phyloP scores from a whole-genome alignment of 345 rosid genomes.

The Leavenworthia alabamica region DNA sequence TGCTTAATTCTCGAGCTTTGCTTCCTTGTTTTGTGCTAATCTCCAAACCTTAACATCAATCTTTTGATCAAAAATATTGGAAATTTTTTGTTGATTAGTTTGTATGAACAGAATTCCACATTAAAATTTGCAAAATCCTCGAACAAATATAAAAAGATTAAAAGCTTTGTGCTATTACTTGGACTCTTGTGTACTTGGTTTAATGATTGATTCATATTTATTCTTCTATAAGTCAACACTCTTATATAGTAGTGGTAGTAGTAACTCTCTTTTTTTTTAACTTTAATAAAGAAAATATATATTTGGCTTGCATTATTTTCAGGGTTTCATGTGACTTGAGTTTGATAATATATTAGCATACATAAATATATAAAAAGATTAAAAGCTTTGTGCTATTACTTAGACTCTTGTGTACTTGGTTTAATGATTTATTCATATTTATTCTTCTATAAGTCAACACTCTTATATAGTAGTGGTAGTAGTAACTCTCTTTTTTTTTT shows the following conservation, averaged over 20 bases:
- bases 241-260: not conserved
- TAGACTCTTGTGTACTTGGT: not conserved
- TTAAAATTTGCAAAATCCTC: not conserved
- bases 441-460: too few species aligned
- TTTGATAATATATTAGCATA: not conserved
- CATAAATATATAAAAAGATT: not conserved
- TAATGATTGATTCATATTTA: too few species aligned
- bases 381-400: not conserved
- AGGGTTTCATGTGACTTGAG: not conserved
- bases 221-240: too few species aligned
- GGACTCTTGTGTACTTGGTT: not conserved
- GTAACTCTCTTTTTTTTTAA: too few species aligned
- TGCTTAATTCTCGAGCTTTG: constrained; percentile 81
- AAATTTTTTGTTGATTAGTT: not conserved
- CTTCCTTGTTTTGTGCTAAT: constrained; percentile 90
- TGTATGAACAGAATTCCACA: not conserved
- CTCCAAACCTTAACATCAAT: constrained; percentile 50
- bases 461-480: not conserved
- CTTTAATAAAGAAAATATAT: not conserved
- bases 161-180: not conserved
- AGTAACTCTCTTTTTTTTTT: too few species aligned
- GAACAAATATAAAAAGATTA: not conserved
- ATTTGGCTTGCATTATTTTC: not conserved
- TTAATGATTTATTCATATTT: too few species aligned
- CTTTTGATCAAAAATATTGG: not conserved